phyloP scores from a whole-genome alignment of 768 basidiomycete species.

The Amanita pseudoporphyria region DNA sequence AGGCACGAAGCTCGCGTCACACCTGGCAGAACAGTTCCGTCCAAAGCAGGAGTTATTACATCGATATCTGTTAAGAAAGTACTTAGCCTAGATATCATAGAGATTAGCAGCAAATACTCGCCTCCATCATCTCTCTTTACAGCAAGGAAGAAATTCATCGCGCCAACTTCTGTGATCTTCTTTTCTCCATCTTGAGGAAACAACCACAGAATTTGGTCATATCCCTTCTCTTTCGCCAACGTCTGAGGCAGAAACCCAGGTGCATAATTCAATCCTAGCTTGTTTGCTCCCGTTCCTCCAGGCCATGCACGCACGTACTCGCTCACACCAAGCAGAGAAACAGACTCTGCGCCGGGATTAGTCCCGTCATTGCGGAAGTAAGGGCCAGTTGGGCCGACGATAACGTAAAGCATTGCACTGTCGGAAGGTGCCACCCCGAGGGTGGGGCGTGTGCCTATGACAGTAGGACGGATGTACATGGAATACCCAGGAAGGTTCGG shows the following conservation, averaged over 20 bases:
- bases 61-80: constrained; percentile 48
- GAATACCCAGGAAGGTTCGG: constrained; percentile 65
- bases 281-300: constrained; percentile 70
- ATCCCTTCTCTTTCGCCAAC: constrained; percentile 56
- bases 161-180: constrained; percentile 47
- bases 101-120: not conserved
- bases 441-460: constrained; percentile 47
- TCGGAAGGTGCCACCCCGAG: constrained; percentile 62
- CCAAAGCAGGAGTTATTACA: constrained; percentile 74
- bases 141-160: constrained; percentile 78
- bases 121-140: constrained; percentile 46
- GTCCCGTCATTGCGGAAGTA: constrained; percentile 64
- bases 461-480: constrained; percentile 79
- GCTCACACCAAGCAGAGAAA: constrained; percentile 31
- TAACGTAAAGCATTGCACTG: constrained; percentile 66
- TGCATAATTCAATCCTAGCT: constrained; percentile 62
- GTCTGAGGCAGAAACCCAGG: constrained; percentile 55
- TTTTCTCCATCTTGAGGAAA: constrained; percentile 15
- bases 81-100: too few species aligned
- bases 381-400: constrained; percentile 63
- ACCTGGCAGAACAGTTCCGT: constrained; percentile 86
- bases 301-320: constrained; percentile 39
- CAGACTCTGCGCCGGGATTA: constrained; percentile 19
- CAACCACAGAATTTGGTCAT: constrained; percentile 75
- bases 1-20: constrained; percentile 79